Conservation (phyloP, 345 rosid species). For the Excoecaria agallocha region DNA sequence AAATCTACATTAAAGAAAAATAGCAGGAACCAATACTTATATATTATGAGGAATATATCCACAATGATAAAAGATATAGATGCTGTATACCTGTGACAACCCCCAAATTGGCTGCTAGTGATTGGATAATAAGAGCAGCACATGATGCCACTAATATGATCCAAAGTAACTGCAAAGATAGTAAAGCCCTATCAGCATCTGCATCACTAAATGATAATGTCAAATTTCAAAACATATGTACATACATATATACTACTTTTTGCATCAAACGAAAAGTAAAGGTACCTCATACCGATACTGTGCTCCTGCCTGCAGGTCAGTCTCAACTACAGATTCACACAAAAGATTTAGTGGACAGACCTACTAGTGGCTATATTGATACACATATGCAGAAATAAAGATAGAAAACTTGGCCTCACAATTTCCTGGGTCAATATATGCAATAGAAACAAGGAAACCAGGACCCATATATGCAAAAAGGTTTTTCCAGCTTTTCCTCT, state of each 20-base stretch:
- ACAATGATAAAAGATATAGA: not conserved
- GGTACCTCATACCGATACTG: conserved; percentile 75
- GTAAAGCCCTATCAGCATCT: conserved; percentile 1
- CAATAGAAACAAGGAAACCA: conserved; percentile 93
- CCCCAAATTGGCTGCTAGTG: conserved; percentile 91
- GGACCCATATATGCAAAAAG: conserved; percentile 88
- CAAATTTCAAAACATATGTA: too few relatives aligned
- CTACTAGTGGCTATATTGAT: conserved; percentile 3
- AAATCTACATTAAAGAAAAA: conserved; percentile 10
- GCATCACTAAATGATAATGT: not conserved
- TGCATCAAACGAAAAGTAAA: conserved; percentile 13
- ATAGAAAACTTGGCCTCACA: conserved; percentile 45
- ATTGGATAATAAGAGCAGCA: conserved; percentile 88
- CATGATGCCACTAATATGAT: conserved; percentile 90
- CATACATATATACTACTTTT: too few relatives aligned
- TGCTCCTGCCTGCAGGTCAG: conserved; percentile 95
- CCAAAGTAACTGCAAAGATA: conserved; percentile 70
- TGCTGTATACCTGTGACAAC: conserved; percentile 71
- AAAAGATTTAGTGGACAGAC: conserved; percentile 20
- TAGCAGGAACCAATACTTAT: not conserved
- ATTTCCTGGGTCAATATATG: conserved; percentile 97
- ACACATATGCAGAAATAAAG: not conserved
- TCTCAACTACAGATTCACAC: conserved; percentile 65
- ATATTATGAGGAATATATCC: not conserved
- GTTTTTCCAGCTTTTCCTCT: conserved; percentile 92